phyloP scores from a whole-genome alignment of 2,329 filamentous ascomycete species.

The Acrocalymma vagum region DNA sequence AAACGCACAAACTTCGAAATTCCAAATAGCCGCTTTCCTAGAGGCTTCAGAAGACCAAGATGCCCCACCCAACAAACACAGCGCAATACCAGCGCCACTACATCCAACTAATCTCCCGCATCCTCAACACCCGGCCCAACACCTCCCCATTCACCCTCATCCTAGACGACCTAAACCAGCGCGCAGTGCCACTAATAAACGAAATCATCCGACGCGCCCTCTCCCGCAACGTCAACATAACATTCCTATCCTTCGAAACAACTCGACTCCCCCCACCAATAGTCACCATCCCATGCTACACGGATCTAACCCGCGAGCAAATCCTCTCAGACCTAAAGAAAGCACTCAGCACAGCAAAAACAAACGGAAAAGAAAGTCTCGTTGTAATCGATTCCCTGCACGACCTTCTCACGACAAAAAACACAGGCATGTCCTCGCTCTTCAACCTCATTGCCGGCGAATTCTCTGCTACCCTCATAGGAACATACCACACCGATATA shows the following conservation, averaged over 20 bases:
- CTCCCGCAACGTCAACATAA: conserved; percentile 65
- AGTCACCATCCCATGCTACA: conserved; percentile 70
- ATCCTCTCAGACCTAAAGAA: conserved; percentile 32
- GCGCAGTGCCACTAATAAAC: conserved; percentile 71
- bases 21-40: too few relatives aligned
- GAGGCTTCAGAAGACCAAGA: conserved; percentile 22
- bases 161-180: conserved; percentile 85
- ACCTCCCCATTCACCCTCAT: conserved; percentile 88
- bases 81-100: conserved; percentile 82
- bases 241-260: conserved; percentile 82
- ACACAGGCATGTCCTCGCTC: conserved; percentile 65
- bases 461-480: conserved; percentile 74
- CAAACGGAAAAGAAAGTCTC: too few relatives aligned
- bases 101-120: conserved; percentile 80
- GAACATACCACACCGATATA: conserved; percentile 84
- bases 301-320: conserved; percentile 68
- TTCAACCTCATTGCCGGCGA: conserved; percentile 73
- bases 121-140: conserved; percentile 79
- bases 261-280: conserved; percentile 71
- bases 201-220: conserved; percentile 78
- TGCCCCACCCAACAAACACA: conserved; percentile 27
- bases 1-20: background rate
- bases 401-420: conserved; percentile 57
- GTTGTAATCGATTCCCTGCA: conserved; percentile 84
- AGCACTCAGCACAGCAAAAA: conserved; percentile 27